A percentile compares a stretch with the other conserved stretches of the same genome.
Evolutionary conservation across 305 asterid genomes (phyloP).

Genomic region (Nicotiana rustica): DNA sequence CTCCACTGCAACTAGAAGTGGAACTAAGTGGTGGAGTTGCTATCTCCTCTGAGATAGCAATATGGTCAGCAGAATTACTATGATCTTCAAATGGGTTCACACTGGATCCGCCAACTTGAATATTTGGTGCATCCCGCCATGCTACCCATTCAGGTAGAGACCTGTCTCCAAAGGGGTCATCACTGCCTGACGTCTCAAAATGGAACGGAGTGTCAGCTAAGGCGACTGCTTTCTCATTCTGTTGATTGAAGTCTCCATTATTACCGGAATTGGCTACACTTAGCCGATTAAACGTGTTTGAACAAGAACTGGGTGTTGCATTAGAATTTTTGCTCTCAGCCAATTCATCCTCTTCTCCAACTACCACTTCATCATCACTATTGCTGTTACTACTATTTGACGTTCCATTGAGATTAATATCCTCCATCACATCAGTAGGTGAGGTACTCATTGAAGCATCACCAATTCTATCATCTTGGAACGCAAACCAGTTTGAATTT

Average conservation of each 20-base stretch:
- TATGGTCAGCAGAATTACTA: conserved; percentile 37
- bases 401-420: conserved; percentile 64
- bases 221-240: conserved; percentile 45
- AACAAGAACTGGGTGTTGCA: conserved; percentile 45
- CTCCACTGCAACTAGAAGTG: conserved; percentile 54
- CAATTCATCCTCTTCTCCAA: conserved; percentile 83
- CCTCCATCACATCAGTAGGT: conserved; percentile 66
- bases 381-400: conserved; percentile 61
- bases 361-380: conserved; percentile 88
- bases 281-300: conserved; percentile 46
- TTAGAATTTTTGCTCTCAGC: conserved; percentile 50
- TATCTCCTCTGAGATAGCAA: conserved; percentile 39
- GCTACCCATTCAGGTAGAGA: conserved; percentile 95
- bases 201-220: conserved; percentile 59
- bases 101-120: conserved; percentile 67
- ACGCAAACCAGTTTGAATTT: conserved; percentile 98
- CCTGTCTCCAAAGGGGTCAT: conserved; percentile 80
- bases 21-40: conserved; percentile 39
- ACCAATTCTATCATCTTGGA: conserved; percentile 77
- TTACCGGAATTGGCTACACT: conserved; percentile 41
- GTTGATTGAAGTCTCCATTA: conserved; percentile 40
- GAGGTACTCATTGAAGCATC: conserved; percentile 58
- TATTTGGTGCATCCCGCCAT: conserved; percentile 77
- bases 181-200: conserved; percentile 72
- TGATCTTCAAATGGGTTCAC: conserved; percentile 78